Conservation (phyloP, 2,329 filamentous ascomycete species). For the Ilyonectria destructans region DNA sequence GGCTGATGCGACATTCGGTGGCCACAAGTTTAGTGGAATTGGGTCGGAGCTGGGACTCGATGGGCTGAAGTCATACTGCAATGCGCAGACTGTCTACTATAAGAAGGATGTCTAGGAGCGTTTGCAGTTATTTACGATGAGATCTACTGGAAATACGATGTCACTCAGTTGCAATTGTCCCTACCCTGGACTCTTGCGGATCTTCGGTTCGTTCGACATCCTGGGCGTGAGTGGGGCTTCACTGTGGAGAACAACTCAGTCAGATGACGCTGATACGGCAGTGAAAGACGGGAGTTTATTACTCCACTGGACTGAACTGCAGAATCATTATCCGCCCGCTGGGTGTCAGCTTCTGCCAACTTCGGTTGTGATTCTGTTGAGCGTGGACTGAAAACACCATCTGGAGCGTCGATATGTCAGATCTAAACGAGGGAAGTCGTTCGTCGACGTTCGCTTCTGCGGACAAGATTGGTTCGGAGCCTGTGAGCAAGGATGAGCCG, state of each 20-base stretch:
- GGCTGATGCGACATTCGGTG: conserved; percentile 34
- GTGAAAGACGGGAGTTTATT: conserved; percentile 28
- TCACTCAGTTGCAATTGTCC: background rate
- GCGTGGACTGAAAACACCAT: background rate
- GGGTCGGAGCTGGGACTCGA: conserved; percentile 34
- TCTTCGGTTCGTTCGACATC: too few species aligned
- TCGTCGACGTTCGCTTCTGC: background rate
- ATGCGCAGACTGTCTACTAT: conserved; percentile 24
- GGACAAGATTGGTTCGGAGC: conserved; percentile 20
- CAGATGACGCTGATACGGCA: conserved; percentile 24
- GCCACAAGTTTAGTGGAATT: conserved; percentile 39
- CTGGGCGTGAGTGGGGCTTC: too few species aligned
- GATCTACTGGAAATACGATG: background rate
- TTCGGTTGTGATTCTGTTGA: background rate
- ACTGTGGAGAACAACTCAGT: conserved; percentile 1
- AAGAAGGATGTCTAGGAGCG: background rate
- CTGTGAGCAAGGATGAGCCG: background rate
- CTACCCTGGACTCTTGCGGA: background rate
- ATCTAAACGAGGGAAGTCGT: background rate
- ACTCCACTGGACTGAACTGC: background rate
- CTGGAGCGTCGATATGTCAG: background rate
- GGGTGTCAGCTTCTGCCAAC: background rate
- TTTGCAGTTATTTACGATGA: background rate
- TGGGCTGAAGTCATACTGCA: conserved; percentile 32
- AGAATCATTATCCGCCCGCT: background rate